Conservation (phyloP, 768 basidiomycete genomes). For the Kwoniella newhampshirensis region DNA sequence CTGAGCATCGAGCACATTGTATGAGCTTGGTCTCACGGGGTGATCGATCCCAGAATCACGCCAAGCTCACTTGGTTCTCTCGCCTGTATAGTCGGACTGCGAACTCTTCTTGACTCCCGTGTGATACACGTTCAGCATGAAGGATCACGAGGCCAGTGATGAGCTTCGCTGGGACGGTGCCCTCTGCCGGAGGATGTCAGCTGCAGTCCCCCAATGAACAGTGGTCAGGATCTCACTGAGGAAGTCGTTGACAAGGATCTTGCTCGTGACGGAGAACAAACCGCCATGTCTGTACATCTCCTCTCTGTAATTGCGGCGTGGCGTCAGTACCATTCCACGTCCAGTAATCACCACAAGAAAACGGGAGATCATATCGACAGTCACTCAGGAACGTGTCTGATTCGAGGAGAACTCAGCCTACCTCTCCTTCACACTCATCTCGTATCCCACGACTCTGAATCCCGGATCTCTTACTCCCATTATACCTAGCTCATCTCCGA, state of each 20-base stretch:
- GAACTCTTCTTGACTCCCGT: conserved; percentile 84
- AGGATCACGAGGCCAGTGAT: conserved; percentile 87
- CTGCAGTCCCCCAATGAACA: not conserved
- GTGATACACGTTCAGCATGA: conserved; percentile 90
- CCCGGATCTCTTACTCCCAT: conserved; percentile 89
- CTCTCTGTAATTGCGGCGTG: conserved; percentile 68
- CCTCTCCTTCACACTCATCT: conserved; percentile 77
- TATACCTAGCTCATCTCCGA: conserved; percentile 87
- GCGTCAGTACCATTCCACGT: not conserved
- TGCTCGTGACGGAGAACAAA: conserved; percentile 84
- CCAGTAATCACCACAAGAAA: no score
- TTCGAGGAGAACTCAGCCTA: no score
- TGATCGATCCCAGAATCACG: not conserved
- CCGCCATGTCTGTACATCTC: conserved; percentile 84
- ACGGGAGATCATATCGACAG: no score
- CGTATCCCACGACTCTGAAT: conserved; percentile 75
- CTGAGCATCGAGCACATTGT: conserved; percentile 32
- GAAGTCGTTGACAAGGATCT: conserved; percentile 94
- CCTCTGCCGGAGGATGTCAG: conserved; percentile 53
- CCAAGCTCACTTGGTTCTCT: conserved; percentile 63
- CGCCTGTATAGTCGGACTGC: conserved; percentile 87
- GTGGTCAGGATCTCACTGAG: conserved; percentile 57
- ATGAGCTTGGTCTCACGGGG: not conserved
- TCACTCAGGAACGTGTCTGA: no score
- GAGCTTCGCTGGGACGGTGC: conserved; percentile 72